Evolutionary conservation across 2,329 filamentous ascomycete species (phyloP).

Genomic region (Rhynchosporium graminicola): DNA sequence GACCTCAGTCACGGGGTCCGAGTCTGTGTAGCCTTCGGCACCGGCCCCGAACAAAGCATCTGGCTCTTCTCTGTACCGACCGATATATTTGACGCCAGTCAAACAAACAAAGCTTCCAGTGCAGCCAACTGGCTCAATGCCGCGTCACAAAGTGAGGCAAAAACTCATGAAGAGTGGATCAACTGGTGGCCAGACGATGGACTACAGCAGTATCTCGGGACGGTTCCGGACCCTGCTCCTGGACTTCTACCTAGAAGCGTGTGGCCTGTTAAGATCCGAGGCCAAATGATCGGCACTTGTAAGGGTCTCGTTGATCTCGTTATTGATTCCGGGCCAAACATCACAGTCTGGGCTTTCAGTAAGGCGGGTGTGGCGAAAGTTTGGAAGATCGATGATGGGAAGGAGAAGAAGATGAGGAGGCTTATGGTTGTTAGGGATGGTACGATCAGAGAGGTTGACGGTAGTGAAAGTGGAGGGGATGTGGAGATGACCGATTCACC

Average conservation of each 20-base stretch:
- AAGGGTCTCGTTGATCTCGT: slow-evolving; percentile 52
- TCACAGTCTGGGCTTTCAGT: slow-evolving; percentile 50
- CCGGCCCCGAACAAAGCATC: slow-evolving; percentile 47
- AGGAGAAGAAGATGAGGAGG: slow-evolving; percentile 16
- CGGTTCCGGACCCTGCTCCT: slow-evolving; percentile 32
- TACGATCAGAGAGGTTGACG: slow-evolving; percentile 32
- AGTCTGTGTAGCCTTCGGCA: slow-evolving; percentile 57
- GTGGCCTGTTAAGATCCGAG: slow-evolving; percentile 54
- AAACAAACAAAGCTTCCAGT: slow-evolving; percentile 22
- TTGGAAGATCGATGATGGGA: slow-evolving; percentile 47
- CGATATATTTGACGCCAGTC: slow-evolving; percentile 51
- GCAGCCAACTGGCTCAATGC: slow-evolving; percentile 21
- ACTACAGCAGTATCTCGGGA: slow-evolving; percentile 41
- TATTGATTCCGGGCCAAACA: slow-evolving; percentile 47
- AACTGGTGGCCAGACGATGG: slow-evolving; percentile 45
- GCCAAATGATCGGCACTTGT: slow-evolving; percentile 50
- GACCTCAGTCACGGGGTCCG: slow-evolving; percentile 59
- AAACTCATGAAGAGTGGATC: slow-evolving; percentile 37
- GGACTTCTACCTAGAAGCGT: slow-evolving; percentile 33
- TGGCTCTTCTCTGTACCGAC: slow-evolving; percentile 62
- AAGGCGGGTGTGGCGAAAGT: slow-evolving; percentile 46
- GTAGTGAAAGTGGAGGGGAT: slow-evolving; percentile 26
- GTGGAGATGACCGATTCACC: slow-evolving; percentile 30
- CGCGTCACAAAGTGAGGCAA: slow-evolving; percentile 19
- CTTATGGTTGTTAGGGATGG: slow-evolving; percentile 37